A percentile compares a stretch with the other conserved stretches of the same genome.
These are phyloP conservation scores for Stygiomarasmius scandens DNA, from an alignment of 1,284 basidiomycete genomes.

Conservation along the genomic window DNA sequence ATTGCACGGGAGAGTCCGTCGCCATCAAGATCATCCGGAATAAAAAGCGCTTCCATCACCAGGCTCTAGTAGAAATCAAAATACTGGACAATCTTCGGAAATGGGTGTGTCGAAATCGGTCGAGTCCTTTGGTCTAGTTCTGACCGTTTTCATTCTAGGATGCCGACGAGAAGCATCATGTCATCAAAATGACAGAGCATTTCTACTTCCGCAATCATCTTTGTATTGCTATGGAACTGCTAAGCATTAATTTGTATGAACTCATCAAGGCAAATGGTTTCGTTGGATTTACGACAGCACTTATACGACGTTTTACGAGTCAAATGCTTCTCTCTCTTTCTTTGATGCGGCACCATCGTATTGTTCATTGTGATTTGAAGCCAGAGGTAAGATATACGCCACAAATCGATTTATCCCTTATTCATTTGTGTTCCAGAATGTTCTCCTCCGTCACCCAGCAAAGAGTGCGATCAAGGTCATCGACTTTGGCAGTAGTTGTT, in stretches of 20 bases:
- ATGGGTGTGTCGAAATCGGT: conserved; percentile 71
- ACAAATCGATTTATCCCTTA: background rate
- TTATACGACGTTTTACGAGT: conserved; percentile 95
- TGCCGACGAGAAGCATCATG: conserved; percentile 93
- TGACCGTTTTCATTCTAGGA: conserved; percentile 58
- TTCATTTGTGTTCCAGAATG: conserved; percentile 68
- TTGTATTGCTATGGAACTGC: conserved; percentile 97
- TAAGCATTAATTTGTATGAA: conserved; percentile 99
- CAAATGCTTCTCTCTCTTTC: conserved; percentile 93
- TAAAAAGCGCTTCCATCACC: conserved; percentile 99
- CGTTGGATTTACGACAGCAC: conserved; percentile 91
- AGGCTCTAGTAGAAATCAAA: conserved; percentile 98
- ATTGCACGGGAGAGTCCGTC: conserved; percentile 94
- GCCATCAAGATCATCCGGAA: conserved; percentile 99
- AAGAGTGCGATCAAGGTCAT: conserved; percentile 99
- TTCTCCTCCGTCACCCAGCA: conserved; percentile 90
- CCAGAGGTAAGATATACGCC: conserved; percentile 73
- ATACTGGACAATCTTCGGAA: conserved; percentile 95
- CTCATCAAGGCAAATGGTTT: conserved; percentile 99
- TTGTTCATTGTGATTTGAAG: conserved; percentile 99
- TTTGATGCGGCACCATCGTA: conserved; percentile 93
- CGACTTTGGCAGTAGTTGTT: conserved; percentile 98
- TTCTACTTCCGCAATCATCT: conserved; percentile 98
- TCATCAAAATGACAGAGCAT: conserved; percentile 98
- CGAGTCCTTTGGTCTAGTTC: background rate